Percentiles rank a stretch among this genome's conserved stretches.
Evolutionary conservation across 129 eudicot genomes (phyloP).

Genomic region (Flaveria ramosissima): DNA sequence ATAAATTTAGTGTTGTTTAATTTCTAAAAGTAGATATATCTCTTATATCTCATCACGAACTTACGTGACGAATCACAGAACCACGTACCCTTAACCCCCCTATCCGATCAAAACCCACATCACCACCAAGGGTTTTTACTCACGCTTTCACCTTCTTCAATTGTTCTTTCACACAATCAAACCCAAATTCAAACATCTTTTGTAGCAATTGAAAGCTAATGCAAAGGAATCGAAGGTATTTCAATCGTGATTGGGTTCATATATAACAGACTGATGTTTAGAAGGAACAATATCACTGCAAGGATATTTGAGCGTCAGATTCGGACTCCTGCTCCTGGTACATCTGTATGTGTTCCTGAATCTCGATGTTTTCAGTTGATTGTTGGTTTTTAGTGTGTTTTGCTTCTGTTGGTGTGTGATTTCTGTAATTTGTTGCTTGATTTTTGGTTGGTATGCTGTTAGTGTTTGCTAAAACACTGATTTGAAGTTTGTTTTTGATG

Average conservation of each 20-base stretch:
- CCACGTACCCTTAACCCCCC: slow-evolving; percentile 11
- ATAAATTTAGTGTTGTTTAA: too few species aligned
- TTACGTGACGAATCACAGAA: not conserved
- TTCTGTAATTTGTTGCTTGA: not conserved
- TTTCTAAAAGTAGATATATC: too few species aligned
- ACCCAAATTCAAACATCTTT: not conserved
- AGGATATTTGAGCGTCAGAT: slow-evolving; percentile 68
- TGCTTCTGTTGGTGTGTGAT: not conserved
- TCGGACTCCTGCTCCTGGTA: slow-evolving; percentile 61
- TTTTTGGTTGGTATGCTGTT: not conserved
- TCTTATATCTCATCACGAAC: too few species aligned
- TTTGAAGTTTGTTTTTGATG: too few species aligned
- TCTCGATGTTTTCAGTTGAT: not conserved
- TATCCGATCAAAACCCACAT: slow-evolving; percentile 11
- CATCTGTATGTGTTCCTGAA: slow-evolving; percentile 40
- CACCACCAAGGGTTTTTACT: too few species aligned
- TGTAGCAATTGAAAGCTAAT: not conserved
- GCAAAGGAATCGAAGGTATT: slow-evolving; percentile 13
- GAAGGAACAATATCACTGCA: slow-evolving; percentile 53
- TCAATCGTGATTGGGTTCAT: slow-evolving; percentile 2
- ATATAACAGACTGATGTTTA: slow-evolving; percentile 46
- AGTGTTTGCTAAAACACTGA: too few species aligned
- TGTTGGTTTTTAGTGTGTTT: too few species aligned
- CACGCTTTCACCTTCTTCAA: too few species aligned
- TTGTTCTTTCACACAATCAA: not conserved